Evolutionary conservation across 148 eudicot species (phyloP), one percentile per base, ranked within the genome.

Genomic region (Camellia japonica): DNA sequence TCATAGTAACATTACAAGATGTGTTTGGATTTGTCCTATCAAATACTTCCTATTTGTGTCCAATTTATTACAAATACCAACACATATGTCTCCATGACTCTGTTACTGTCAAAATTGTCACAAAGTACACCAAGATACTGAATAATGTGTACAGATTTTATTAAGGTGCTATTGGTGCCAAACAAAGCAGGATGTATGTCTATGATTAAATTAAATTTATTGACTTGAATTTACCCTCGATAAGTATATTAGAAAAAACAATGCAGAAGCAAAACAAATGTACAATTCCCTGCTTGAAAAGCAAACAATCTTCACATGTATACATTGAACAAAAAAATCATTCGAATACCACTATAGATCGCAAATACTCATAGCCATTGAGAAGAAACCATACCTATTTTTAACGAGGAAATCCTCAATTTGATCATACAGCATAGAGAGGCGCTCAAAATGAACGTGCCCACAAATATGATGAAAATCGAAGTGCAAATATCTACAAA

Each of bases 381-480:
- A 19, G 54, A 62, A 78, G 58, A 43, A 71, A 44, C 4, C 84
- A 42, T 84, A 94, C 99, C 99, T 91, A 83, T 89, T 96, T 84
- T 92, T 91, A 16, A 88, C 78, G 46, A 96, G 87, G 82, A 92
- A 96, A 84, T 90, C 93, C 85, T 88, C 94, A 42, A 93, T 87
- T 82, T 94, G 98, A 70, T 96, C 95, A 82, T 91, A 96, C 65
- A 96, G 86, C 44, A 91, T 84, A 47, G 99, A 93, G 72, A 96
- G 95, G 78, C 93, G 90, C 86, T 90, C 95, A 87, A 96, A 94
- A 79, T 96, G 96, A 20, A 90, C 65, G 76, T 96, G 98, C 68
- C 99, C 99, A 80, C 99, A 96, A 46, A 93, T 89, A 69, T 75
- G 85, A 80, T 96, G 98, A 85, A 96, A 96, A 84, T 96, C 99